Conservation (phyloP, 2,329 filamentous ascomycete genomes). For the Phoma herbarum region DNA sequence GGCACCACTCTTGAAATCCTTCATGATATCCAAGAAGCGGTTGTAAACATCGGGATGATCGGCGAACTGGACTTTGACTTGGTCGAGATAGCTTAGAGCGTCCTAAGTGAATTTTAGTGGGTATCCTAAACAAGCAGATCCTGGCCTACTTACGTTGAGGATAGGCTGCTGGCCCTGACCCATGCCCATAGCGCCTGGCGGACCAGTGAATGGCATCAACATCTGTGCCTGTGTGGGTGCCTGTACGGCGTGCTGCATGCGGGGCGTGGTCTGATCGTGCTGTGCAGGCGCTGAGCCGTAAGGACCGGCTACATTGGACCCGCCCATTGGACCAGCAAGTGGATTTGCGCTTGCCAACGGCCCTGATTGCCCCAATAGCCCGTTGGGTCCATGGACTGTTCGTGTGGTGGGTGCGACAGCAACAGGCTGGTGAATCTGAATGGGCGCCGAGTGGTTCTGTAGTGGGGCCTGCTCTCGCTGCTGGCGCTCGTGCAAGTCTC, state of each 20-base stretch:
- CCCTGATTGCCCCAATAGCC: slow-evolving; percentile 72
- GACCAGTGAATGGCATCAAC: slow-evolving; percentile 59
- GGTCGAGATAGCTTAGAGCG: slow-evolving; percentile 94
- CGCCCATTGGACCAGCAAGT: slow-evolving; percentile 62
- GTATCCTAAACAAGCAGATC: slow-evolving; percentile 5
- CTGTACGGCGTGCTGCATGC: slow-evolving; percentile 69
- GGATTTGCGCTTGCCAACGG: slow-evolving; percentile 60
- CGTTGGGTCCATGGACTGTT: slow-evolving; percentile 91
- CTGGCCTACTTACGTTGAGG: slow-evolving; percentile 60
- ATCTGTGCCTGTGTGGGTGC: slow-evolving; percentile 63
- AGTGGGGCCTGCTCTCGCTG: slow-evolving; percentile 75
- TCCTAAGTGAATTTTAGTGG: slow-evolving; percentile 57
- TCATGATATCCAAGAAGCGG: slow-evolving; percentile 97
- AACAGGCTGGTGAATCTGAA: slow-evolving; percentile 93
- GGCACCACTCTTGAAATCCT: slow-evolving; percentile 98
- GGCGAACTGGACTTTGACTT: slow-evolving; percentile 97
- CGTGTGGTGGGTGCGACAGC: slow-evolving; percentile 75
- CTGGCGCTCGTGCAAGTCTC: slow-evolving; percentile 64
- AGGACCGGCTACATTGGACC: slow-evolving; percentile 67
- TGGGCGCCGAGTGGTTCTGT: slow-evolving; percentile 86
- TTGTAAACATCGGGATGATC: slow-evolving; percentile 98
- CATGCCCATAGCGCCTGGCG: slow-evolving; percentile 64
- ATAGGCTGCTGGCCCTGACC: slow-evolving; percentile 86
- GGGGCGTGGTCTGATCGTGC: slow-evolving; percentile 60
- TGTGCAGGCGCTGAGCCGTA: slow-evolving; percentile 77